These are phyloP conservation scores for Leptographium radiaticola DNA, from an alignment of 2,329 filamentous ascomycete genomes.

Conservation along the genomic window DNA sequence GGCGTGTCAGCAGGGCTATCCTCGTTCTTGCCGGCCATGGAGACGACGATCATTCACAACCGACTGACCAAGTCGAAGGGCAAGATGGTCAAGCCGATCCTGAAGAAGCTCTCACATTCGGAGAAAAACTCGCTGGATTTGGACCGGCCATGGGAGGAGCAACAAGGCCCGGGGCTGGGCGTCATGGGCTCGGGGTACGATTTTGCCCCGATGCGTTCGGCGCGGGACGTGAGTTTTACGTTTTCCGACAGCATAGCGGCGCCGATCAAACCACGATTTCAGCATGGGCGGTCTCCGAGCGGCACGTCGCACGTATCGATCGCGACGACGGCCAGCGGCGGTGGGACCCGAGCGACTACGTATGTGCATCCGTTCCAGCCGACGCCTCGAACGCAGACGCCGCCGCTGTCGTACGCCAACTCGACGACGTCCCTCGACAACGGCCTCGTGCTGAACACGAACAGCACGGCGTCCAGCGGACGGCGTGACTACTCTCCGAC, in stretches of 20 bases:
- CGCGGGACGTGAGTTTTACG: conserved; percentile 34
- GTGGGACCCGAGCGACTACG: conserved; percentile 29
- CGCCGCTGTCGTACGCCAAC: conserved; percentile 45
- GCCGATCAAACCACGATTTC: conserved; percentile 24
- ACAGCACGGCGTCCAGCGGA: conserved; percentile 21
- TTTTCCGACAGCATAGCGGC: conserved; percentile 11
- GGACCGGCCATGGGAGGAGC: conserved; percentile 46
- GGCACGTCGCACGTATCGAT: conserved; percentile 44
- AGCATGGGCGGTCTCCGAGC: conserved; percentile 45
- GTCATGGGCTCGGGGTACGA: conserved; percentile 20
- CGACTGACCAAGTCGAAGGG: conserved; percentile 33
- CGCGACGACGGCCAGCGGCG: conserved; percentile 40
- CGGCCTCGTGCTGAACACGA: conserved; percentile 10
- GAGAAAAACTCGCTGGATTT: conserved; percentile 52
- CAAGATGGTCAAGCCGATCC: conserved; percentile 45
- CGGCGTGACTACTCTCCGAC: conserved; percentile 41
- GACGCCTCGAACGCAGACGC: conserved; percentile 46
- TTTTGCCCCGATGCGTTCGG: conserved; percentile 14
- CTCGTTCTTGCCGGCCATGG: conserved; percentile 12
- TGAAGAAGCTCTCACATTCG: conserved; percentile 45
- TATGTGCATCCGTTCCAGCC: conserved; percentile 56
- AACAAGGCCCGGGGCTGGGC: conserved; percentile 26
- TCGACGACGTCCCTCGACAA: conserved; percentile 39
- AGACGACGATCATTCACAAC: conserved; percentile 16
- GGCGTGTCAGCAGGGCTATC: neutral